Base-by-base conservation (phyloP, 352 stramenopile genomes). In the Globisporangium nodosum region DNA sequence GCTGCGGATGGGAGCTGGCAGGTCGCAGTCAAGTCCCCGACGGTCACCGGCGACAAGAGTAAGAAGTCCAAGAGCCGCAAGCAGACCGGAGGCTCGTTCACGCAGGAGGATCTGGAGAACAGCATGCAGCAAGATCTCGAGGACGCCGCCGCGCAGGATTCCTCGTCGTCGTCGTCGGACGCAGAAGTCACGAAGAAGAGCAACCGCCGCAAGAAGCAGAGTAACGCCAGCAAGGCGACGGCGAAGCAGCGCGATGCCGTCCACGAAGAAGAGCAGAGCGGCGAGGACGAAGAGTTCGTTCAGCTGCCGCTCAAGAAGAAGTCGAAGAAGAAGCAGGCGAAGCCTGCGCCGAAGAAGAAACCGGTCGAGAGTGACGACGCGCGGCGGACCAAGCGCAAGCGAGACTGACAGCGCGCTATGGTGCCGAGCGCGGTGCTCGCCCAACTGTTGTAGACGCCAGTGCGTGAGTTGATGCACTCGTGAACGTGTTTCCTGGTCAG, bases 41-140 rank as follows among this genome's bases (percentile, higher is more conserved):
- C 71, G 3, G 65, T 87, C 18, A 63, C 72, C 1, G 69, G 66
- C 47, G 37, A 30, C 35, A 56, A 49, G 16, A 56, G 33, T 16
- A 56, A 63, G 55, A 50, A 49, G 11, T 68, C 69, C 45, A 61
- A 73, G 48, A 37, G 52, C 40, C 39, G 46, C 35, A 55, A 61
- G 47, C 39, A 56, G 27, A 15, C n/a, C 5, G 39, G 30, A 7
- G 21, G 40, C 46, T 27, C 49, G 35, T 79, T 81, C 54, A 73
- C 71, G n/a, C 74, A 87, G 50, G 64, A 87, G 54, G 71, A 81
- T 56, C 62, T 88, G 15, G 78, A 88, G 61, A 69, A 74, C 18
- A 74, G 69, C 43, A 88, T 88, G 81, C 72, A 86, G 58, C 71
- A 80, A 39, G 74, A 88, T 43, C 57, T 87, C n/a, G 69, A 68